These are phyloP conservation scores for Lagenidium giganteum DNA, from an alignment of 352 stramenopile species.

Conservation along the genomic window DNA sequence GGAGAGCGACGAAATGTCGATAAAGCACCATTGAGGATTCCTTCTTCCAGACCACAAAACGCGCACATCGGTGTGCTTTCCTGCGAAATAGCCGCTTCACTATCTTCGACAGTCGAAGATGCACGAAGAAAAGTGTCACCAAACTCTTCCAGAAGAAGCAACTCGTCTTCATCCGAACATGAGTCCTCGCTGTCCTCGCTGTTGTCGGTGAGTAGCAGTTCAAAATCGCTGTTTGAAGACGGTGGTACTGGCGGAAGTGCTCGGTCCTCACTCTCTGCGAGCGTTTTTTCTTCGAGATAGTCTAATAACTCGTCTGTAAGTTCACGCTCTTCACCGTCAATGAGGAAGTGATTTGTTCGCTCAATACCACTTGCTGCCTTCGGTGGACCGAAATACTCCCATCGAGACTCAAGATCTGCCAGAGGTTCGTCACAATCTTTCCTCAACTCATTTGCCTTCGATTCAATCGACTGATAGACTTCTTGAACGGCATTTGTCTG, in stretches of 20 bases:
- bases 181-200: slow-evolving; percentile 16
- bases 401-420: slow-evolving; percentile 57
- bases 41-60: slow-evolving; percentile 61
- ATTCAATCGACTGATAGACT: slow-evolving; percentile 57
- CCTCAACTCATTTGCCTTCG: slow-evolving; percentile 52
- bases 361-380: slow-evolving; percentile 43
- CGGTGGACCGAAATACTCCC: slow-evolving; percentile 44
- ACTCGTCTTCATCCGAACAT: slow-evolving; percentile 37
- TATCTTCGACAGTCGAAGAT: not conserved
- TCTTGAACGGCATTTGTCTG: slow-evolving; percentile 52
- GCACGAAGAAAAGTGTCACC: slow-evolving; percentile 36
- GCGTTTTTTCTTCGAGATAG: slow-evolving; percentile 59
- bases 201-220: slow-evolving; percentile 1
- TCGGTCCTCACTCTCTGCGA: slow-evolving; percentile 49
- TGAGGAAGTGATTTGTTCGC: slow-evolving; percentile 59
- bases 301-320: slow-evolving; percentile 65
- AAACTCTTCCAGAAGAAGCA: slow-evolving; percentile 47
- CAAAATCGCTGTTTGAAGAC: not conserved
- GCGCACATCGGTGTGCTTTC: slow-evolving; percentile 18
- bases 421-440: slow-evolving; percentile 45
- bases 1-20: slow-evolving; percentile 45
- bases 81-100: too few species aligned
- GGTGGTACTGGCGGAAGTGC: slow-evolving; percentile 37
- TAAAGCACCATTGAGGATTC: slow-evolving; percentile 55
- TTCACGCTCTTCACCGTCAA: slow-evolving; percentile 65